Base-by-base conservation (phyloP, 1,284 basidiomycete species). In the Neotropicomus parvogracilis region DNA sequence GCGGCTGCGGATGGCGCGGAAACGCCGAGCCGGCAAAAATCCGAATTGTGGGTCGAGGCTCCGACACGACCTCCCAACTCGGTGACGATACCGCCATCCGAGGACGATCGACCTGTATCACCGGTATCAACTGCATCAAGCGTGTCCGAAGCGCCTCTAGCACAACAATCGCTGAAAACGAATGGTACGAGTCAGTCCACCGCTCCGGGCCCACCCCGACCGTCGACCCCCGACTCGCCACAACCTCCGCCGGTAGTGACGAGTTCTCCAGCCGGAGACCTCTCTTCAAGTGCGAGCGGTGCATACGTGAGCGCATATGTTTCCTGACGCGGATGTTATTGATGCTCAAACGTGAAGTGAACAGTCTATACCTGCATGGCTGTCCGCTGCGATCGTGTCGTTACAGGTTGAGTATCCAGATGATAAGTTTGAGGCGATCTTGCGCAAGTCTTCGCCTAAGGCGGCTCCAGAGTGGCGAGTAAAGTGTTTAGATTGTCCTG, bases 401-500 rank as follows among this genome's bases (percentile, higher is more conserved):
- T 80, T 93, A 71, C 82, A 86, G 60, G 65, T 68, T 13, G 80
- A 77, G 67, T 95, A 92, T 64, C 85, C 88, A 2, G 78, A 90
- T 53, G 94, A 98, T 65, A 80, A 70, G 45, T 93, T 98, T 61
- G 85, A 88, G 54, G 77, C 88, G 11, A 80, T 87, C n/a, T 70
- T 81, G 17, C 77, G 82, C 44, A 81, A 78, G 60, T 73, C 78
- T 12, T 70, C 71, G 11, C 73, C 77, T 45, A 72, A 69, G 7
- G 73, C 70, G 26, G 66, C 72, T 32, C 60, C 79, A 3, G 91
- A 95, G 66, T 98, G 95, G 94, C 79, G 94, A 17, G 80, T 97
- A 60, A 94, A 91, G 68, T 99, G 95, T 69, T 65, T 86, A 51
- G 95, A 98, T 67, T 98, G 95, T 68, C 92, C 92, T 54, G 91